phyloP scores from a whole-genome alignment of 768 basidiomycete species.

The Fibroporia radiculosa region DNA sequence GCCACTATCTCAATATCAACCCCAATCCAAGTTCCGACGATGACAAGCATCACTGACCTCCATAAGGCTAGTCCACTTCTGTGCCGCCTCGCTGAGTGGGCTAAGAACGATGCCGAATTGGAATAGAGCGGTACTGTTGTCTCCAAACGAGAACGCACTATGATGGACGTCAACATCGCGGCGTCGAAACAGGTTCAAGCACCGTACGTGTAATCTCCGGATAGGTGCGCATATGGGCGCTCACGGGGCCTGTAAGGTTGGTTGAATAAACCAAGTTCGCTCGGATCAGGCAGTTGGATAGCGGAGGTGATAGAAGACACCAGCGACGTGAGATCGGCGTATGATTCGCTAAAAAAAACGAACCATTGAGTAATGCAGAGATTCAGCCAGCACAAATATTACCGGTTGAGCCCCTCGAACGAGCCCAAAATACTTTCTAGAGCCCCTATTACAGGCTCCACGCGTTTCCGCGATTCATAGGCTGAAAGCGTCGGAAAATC shows the following conservation, averaged over 20 bases:
- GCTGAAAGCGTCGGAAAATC: conserved; percentile 67
- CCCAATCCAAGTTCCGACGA: neutral
- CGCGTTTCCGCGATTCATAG: conserved; percentile 70
- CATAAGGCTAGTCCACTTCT: conserved; percentile 79
- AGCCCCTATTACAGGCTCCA: conserved; percentile 60
- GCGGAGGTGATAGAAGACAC: conserved; percentile 67
- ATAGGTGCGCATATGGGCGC: conserved; percentile 51
- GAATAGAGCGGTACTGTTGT: conserved; percentile 57
- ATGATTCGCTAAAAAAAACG: conserved; percentile 43
- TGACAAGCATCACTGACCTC: conserved; percentile 37
- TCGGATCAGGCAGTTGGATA: conserved; percentile 65
- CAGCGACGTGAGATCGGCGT: conserved; percentile 54
- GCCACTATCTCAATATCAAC: conserved; percentile 39
- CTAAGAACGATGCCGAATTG: conserved; percentile 73
- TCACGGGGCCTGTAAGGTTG: conserved; percentile 51
- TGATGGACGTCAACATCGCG: neutral
- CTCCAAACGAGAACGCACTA: conserved; percentile 66
- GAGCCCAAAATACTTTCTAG: conserved; percentile 38
- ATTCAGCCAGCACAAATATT: conserved; percentile 22
- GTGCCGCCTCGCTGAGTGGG: conserved; percentile 77
- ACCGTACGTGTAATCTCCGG: conserved; percentile 58
- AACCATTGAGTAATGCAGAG: too few species aligned
- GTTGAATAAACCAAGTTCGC: conserved; percentile 67
- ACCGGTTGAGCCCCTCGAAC: conserved; percentile 8
- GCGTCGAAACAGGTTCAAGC: neutral